Evolutionary conservation across 768 basidiomycete species (phyloP), one percentile per base, ranked within the genome.

Genomic region (Russula sp.): DNA sequence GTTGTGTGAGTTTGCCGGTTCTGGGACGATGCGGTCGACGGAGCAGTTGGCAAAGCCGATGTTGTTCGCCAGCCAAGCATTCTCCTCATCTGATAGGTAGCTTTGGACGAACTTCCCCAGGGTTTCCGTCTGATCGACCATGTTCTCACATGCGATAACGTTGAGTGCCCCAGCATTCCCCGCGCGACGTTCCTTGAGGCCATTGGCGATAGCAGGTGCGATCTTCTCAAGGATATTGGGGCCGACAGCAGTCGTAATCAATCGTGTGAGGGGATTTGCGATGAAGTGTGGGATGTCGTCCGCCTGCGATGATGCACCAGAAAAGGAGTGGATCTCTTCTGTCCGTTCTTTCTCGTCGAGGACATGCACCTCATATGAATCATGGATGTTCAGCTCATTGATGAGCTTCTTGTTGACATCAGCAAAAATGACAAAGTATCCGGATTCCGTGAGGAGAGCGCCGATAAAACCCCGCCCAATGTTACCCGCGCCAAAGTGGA

Each of bases 1-100:
- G 50, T 65, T 57, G 16, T 61, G 35, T 35, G 39, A 37, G 22
- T 27, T 14, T 40, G 53, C 13, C 4, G 66, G 61, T 59, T 62
- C 66, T 2, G 69, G 68, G 5, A 74, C 70, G 70, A 78, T 78
- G 61, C 77, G 73, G 68, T 78, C 77, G 56, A 78, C 75, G 37
- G 75, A 71, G 68, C 77, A 78, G 67, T 77, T 75, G 8, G 77
- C 75, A 65, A 77, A 78, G 51, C 77, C 77, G 55, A 78, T 68
- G 58, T 76, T 56, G 51, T 68, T 52, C 11, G 63, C 63, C 8
- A 73, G 69, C 66, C 72, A 76, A 1, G 63, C 61, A 18, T 62
- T 68, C 55, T 75, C 75, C 3, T 71, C 72, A 51, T 71, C 68
- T 6, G 66, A 66, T 40, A 77, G 71, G 44, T 71, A 63, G n/a